phyloP scores from a whole-genome alignment of 768 basidiomycete species.

The Tricholoma terreum region DNA sequence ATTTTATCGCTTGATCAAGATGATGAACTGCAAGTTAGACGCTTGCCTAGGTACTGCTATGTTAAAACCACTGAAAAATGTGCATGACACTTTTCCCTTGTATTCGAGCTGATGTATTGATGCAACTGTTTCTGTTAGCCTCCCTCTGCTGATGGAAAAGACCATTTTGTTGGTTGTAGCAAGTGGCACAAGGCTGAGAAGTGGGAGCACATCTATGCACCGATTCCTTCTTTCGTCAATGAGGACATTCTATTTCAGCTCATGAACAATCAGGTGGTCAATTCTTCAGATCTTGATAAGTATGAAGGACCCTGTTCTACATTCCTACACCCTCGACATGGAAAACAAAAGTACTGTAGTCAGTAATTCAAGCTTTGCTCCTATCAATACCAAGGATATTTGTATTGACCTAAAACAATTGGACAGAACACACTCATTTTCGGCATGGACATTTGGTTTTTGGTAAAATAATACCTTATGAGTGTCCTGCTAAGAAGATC shows the following conservation, averaged over 20 bases:
- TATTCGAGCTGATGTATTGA: too few species aligned
- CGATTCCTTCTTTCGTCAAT: neutral
- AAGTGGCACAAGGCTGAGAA: neutral
- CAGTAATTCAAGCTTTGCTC: conserved; percentile 1
- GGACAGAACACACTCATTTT: conserved; percentile 1
- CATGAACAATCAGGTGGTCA: neutral
- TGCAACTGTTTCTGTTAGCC: too few species aligned
- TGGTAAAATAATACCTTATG: neutral
- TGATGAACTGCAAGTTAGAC: neutral
- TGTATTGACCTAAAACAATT: neutral
- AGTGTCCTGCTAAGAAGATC: conserved; percentile 1
- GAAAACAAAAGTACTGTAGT: neutral
- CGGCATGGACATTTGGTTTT: neutral
- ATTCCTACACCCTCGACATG: neutral
- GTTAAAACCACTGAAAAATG: neutral
- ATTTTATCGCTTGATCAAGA: neutral
- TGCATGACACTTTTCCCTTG: neutral
- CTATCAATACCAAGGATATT: neutral
- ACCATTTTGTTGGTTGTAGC: neutral
- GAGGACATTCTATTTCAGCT: neutral
- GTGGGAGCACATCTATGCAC: neutral
- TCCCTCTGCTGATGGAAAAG: neutral
- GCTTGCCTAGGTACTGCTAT: neutral
- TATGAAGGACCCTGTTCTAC: neutral
- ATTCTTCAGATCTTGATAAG: neutral